Conservation (phyloP, 2,329 filamentous ascomycete genomes). For the Clonostachys rhizophaga region DNA sequence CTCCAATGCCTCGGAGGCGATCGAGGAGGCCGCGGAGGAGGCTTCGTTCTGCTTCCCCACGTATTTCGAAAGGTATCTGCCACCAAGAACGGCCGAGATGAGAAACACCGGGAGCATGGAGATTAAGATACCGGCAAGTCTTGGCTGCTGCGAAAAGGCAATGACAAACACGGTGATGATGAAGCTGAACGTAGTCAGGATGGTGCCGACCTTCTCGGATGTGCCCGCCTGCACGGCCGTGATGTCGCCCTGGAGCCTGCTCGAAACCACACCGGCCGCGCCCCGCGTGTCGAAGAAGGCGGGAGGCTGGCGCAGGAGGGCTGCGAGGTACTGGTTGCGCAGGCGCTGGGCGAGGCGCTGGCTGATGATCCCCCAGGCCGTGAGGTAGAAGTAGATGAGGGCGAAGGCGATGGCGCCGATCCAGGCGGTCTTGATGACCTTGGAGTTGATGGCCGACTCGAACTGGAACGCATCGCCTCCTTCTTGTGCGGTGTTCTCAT, state of each 20-base stretch:
- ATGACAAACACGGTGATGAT: conserved; percentile 64
- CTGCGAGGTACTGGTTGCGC: conserved; percentile 75
- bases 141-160: conserved; percentile 59
- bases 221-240: conserved; percentile 63
- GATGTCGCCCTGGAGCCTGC: conserved; percentile 61
- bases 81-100: conserved; percentile 51
- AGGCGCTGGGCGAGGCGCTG: conserved; percentile 66
- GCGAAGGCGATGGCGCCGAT: conserved; percentile 59
- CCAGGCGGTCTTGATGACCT: conserved; percentile 58
- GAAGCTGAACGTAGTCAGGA: conserved; percentile 57
- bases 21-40: conserved; percentile 53
- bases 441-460: conserved; percentile 43
- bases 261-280: conserved; percentile 57
- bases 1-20: conserved; percentile 57
- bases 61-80: conserved; percentile 48
- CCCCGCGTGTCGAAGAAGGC: conserved; percentile 73
- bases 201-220: conserved; percentile 66
- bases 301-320: conserved; percentile 90
- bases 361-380: conserved; percentile 60
- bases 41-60: conserved; percentile 42
- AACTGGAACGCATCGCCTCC: conserved; percentile 17
- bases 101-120: conserved; percentile 60
- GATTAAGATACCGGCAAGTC: conserved; percentile 59
- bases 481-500: conserved; percentile 13
- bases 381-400: conserved; percentile 59